These are phyloP conservation scores for Abortiporus biennis DNA, from an alignment of 1,284 basidiomycete species.

Conservation along the genomic window DNA sequence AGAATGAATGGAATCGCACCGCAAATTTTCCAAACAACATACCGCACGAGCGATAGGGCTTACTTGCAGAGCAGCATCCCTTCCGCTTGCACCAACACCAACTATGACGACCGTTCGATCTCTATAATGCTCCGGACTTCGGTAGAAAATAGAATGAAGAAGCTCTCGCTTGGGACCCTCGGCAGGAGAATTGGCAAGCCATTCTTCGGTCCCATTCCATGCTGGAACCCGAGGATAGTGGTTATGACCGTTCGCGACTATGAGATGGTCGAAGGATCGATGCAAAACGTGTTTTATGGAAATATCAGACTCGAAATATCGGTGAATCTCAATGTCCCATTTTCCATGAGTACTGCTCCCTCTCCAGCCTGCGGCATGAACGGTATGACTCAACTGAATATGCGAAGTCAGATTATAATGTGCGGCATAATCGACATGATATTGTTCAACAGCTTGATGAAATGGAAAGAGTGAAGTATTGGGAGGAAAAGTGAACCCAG, in stretches of 20 bases:
- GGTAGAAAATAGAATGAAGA: slow-evolving; percentile 50
- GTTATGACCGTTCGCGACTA: slow-evolving; percentile 49
- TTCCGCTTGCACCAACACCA: slow-evolving; percentile 44
- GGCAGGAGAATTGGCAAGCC: slow-evolving; percentile 30
- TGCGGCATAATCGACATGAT: slow-evolving; percentile 37
- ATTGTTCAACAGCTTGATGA: slow-evolving; percentile 39
- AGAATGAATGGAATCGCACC: background rate
- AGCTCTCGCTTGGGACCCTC: slow-evolving; percentile 30
- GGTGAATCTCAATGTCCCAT: slow-evolving; percentile 37
- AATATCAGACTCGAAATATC: slow-evolving; percentile 5
- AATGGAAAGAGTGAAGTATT: slow-evolving; percentile 43
- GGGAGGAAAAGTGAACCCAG: slow-evolving; percentile 42
- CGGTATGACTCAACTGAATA: slow-evolving; percentile 38
- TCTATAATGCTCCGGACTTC: slow-evolving; percentile 36
- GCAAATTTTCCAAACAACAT: slow-evolving; percentile 8
- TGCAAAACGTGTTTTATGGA: slow-evolving; percentile 8
- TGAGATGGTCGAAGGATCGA: slow-evolving; percentile 41
- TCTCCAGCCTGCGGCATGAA: slow-evolving; percentile 40
- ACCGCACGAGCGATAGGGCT: slow-evolving; percentile 36
- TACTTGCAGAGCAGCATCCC: slow-evolving; percentile 40
- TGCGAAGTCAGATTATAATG: slow-evolving; percentile 32
- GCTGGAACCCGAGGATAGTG: slow-evolving; percentile 40
- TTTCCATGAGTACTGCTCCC: slow-evolving; percentile 32
- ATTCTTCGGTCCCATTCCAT: slow-evolving; percentile 42
- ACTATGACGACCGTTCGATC: slow-evolving; percentile 43